Conservation (phyloP, 805 yeast genomes). For the Saccharomycopsis selenospora region DNA sequence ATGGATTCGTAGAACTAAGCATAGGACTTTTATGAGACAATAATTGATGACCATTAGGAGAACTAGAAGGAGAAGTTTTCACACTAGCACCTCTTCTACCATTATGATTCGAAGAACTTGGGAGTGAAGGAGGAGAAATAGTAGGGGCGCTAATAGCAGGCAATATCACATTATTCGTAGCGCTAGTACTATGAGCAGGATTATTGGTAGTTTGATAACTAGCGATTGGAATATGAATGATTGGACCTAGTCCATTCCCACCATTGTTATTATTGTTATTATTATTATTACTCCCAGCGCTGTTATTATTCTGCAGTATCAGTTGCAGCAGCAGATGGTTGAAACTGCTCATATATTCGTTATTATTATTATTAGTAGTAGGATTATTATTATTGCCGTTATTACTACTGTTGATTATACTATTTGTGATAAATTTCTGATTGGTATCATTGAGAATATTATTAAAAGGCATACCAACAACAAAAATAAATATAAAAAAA, state of each 20-base stretch:
- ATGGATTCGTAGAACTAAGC: background rate
- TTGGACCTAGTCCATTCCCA: no score
- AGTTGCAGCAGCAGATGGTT: background rate
- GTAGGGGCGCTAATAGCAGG: background rate
- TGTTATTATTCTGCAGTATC: no score
- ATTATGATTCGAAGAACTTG: background rate
- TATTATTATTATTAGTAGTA: background rate
- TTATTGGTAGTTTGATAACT: no score
- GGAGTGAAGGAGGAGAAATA: background rate
- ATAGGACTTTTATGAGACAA: background rate
- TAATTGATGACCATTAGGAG: background rate
- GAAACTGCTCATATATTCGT: background rate
- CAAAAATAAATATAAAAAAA: background rate
- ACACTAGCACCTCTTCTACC: background rate
- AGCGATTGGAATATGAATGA: no score
- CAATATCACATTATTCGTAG: background rate
- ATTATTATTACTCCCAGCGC: no score
- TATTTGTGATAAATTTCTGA: background rate
- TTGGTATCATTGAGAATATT: slow-evolving; percentile 8
- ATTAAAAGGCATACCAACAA: slow-evolving; percentile 6
- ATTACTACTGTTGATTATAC: no score
- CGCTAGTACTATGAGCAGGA: no score
- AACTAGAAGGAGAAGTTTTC: background rate
- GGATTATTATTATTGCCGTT: background rate
- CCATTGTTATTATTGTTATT: no score